Percentiles rank a stretch among this genome's conserved stretches.
phyloP scores from a whole-genome alignment of 495 filamentous ascomycete genomes.

The Hypoxylon fragiforme region DNA sequence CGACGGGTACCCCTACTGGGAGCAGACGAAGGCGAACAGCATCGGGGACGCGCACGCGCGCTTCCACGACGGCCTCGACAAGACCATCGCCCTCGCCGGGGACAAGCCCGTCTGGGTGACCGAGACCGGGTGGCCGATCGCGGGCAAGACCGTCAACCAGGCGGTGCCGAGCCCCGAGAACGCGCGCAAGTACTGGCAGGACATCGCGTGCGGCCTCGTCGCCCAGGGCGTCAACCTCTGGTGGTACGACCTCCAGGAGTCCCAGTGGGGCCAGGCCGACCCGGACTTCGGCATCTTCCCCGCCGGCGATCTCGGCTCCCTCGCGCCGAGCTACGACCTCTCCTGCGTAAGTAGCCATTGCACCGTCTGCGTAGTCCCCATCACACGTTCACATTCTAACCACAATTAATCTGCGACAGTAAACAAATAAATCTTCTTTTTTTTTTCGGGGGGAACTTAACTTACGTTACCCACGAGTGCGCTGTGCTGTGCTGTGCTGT shows the following conservation, averaged over 20 bases:
- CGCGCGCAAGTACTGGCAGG: constrained; percentile 73
- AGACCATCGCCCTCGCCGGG: constrained; percentile 59
- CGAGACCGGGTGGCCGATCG: constrained; percentile 81
- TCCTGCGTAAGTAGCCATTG: constrained; percentile 43
- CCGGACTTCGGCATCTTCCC: constrained; percentile 65
- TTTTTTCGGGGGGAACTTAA: no score
- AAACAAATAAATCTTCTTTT: no score
- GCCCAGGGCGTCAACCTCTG: constrained; percentile 67
- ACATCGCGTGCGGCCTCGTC: constrained; percentile 66
- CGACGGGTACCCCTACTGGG: constrained; percentile 70
- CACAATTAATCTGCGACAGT: no score
- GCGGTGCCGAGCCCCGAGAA: constrained; percentile 65
- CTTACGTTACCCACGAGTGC: no score
- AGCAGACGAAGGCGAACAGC: constrained; percentile 64
- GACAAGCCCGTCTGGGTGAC: constrained; percentile 78
- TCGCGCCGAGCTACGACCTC: constrained; percentile 60
- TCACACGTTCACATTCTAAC: no score
- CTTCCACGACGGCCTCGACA: constrained; percentile 62
- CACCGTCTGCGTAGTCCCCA: background rate
- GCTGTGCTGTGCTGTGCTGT: no score
- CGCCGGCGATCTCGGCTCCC: constrained; percentile 40
- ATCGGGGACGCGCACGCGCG: constrained; percentile 60
- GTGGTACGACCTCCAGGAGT: constrained; percentile 73
- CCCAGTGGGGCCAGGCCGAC: constrained; percentile 53
- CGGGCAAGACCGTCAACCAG: constrained; percentile 57